Percentiles rank a stretch among this genome's conserved stretches.
Conservation (phyloP, 768 basidiomycete genomes). For the Termitomyces sp. region DNA sequence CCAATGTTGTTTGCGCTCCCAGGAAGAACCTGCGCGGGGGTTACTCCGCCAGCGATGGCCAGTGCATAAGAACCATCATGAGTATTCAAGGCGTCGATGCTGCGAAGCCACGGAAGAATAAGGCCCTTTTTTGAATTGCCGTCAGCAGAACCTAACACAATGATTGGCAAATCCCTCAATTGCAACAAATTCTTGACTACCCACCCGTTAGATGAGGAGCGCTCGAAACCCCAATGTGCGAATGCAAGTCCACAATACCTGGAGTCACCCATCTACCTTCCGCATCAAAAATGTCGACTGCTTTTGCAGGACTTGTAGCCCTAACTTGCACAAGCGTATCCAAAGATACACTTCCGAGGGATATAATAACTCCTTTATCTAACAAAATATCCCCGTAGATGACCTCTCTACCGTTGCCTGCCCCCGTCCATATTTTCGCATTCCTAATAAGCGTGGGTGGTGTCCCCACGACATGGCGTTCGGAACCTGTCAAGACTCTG, state of each 20-base stretch:
- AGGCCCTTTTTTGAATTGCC: conserved; percentile 48
- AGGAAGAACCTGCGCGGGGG: conserved; percentile 71
- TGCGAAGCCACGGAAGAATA: conserved; percentile 59
- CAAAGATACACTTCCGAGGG: conserved; percentile 36
- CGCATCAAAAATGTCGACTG: conserved; percentile 42
- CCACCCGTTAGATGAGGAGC: conserved; percentile 24
- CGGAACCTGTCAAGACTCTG: conserved; percentile 29
- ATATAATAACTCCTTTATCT: conserved; percentile 56
- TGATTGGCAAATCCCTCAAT: neutral
- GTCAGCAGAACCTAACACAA: conserved; percentile 38
- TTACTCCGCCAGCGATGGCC: conserved; percentile 63
- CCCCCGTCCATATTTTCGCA: conserved; percentile 77
- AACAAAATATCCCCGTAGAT: conserved; percentile 57
- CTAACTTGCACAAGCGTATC: conserved; percentile 14
- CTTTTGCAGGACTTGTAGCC: conserved; percentile 5
- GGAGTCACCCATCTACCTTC: conserved; percentile 55
- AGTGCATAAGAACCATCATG: conserved; percentile 59
- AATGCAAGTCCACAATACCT: conserved; percentile 43
- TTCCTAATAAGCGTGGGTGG: conserved; percentile 52
- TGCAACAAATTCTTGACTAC: neutral
- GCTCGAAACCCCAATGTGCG: conserved; percentile 31
- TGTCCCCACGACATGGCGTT: conserved; percentile 53
- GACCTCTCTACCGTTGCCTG: conserved; percentile 47
- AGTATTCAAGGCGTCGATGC: conserved; percentile 69
- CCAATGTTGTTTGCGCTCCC: conserved; percentile 62